Percentiles rank a stretch among this genome's conserved stretches.
Evolutionary conservation across 1,139 yeast species (phyloP).

Genomic region (Candida tropicalis): DNA sequence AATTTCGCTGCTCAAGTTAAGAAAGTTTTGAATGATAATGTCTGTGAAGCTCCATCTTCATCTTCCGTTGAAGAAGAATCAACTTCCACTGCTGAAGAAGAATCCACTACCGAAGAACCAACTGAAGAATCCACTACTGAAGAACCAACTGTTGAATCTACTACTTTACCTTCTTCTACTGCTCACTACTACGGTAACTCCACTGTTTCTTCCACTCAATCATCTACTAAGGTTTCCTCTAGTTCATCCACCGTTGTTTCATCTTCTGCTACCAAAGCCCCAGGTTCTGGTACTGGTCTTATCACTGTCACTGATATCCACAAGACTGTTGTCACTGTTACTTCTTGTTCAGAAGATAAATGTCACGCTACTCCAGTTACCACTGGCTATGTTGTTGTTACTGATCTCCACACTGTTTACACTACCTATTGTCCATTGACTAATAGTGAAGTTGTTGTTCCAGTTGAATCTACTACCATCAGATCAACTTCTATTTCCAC

Average conservation of each 20-base stretch:
- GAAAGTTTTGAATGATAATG: constrained; percentile 14
- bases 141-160: constrained; percentile 11
- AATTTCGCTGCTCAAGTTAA: constrained; percentile 19
- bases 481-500: constrained; percentile 3
- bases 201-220: constrained; percentile 1
- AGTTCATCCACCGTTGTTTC: constrained; percentile 11
- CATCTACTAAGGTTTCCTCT: neutral
- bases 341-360: constrained; percentile 44
- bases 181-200: constrained; percentile 6
- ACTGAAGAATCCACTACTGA: constrained; percentile 10
- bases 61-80: constrained; percentile 6
- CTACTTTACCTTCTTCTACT: constrained; percentile 8
- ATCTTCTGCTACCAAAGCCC: constrained; percentile 7
- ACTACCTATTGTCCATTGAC: constrained; percentile 38
- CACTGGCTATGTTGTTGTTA: constrained; percentile 36
- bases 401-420: constrained; percentile 29
- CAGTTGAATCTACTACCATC: constrained; percentile 3
- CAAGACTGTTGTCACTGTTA: constrained; percentile 45
- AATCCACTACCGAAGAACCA: constrained; percentile 5
- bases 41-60: constrained; percentile 17
- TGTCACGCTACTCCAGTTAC: constrained; percentile 35
- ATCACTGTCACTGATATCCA: constrained; percentile 30
- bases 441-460: constrained; percentile 13
- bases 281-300: constrained; percentile 4
- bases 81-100: neutral